phyloP scores from a whole-genome alignment of 2,329 filamentous ascomycete species.

The Penicillium italicum region DNA sequence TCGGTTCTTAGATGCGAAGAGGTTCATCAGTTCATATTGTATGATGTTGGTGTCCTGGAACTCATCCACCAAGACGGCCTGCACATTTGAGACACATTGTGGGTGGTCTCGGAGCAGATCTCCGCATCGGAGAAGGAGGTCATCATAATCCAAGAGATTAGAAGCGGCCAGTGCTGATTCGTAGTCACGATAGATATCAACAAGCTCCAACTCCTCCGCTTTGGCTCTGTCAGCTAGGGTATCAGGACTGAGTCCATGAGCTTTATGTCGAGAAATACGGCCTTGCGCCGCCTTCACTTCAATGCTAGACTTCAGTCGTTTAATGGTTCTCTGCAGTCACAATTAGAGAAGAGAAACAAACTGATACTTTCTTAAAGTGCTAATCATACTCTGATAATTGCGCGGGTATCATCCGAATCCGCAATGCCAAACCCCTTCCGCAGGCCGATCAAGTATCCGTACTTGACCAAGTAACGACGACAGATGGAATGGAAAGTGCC shows the following conservation, averaged over 20 bases:
- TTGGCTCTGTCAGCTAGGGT: constrained; percentile 39
- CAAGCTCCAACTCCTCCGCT: constrained; percentile 61
- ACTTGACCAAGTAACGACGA: constrained; percentile 74
- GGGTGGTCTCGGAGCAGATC: constrained; percentile 72
- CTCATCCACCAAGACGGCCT: constrained; percentile 90
- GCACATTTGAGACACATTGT: constrained; percentile 80
- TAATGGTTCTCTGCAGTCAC: constrained; percentile 62
- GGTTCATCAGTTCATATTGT: constrained; percentile 89
- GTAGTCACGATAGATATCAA: constrained; percentile 68
- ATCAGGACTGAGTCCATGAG: constrained; percentile 50
- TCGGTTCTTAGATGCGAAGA: constrained; percentile 69
- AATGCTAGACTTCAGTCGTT: constrained; percentile 63
- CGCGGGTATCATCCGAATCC: constrained; percentile 73
- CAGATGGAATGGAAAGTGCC: constrained; percentile 96
- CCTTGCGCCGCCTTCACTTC: constrained; percentile 68
- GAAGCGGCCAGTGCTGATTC: constrained; percentile 69
- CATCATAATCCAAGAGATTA: constrained; percentile 90
- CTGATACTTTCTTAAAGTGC: neutral
- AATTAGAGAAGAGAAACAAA: constrained; percentile 10
- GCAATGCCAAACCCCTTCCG: constrained; percentile 84
- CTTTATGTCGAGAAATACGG: constrained; percentile 67
- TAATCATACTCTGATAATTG: constrained; percentile 61
- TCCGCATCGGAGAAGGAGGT: constrained; percentile 78
- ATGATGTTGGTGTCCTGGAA: constrained; percentile 96
- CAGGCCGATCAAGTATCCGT: constrained; percentile 80